Evolutionary conservation across 2,329 filamentous ascomycete genomes (phyloP), one percentile per base, ranked within the genome.

Genomic region (Aureobasidium sp.): DNA sequence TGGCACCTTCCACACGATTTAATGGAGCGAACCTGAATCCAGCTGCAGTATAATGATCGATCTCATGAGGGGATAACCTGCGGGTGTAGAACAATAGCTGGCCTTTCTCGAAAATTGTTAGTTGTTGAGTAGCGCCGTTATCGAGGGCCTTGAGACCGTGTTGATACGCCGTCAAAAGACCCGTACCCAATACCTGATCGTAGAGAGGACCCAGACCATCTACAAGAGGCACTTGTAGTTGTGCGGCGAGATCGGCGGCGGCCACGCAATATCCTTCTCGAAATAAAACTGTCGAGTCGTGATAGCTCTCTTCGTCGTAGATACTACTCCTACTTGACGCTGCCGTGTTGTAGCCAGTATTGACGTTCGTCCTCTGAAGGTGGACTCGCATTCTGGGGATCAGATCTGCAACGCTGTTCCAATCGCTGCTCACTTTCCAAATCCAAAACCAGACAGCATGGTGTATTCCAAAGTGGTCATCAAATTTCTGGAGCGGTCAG

Each of bases 391-490:
- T 96, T 45, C 82, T 83, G 7, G 83, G 83, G 29, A 95, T 79
- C 5, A 94, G 77, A 48, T 85, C 83, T 60, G 79, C 79, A 30
- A 96, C 81, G 44, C 84, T 82, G 8, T 75, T 71, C 91, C 91
- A 96, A 72, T 91, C 88, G 63, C 86, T 82, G 7, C 89, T 90
- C 3, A 90, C 89, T 62, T 89, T 84, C 70, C 89, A 95, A 69
- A 94, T 87, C 91, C 91, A 96, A 54, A 91, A 85, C 73, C 94
- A 96, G 1, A 92, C 84, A 0, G 89, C 84, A 70, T 96, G 90
- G 0, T 84, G 83, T 29, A 86, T 85, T 61, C 85, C 86, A 68
- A 96, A 92, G 15, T 86, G 83, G 63, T 95, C 90, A 63, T 86
- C 84, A 59, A 87, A 83, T 32, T 84, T 85, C 71, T 75, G 65